Conservation (phyloP, 2,329 filamentous ascomycete species). For the Davidsoniella neocaledoniae region DNA sequence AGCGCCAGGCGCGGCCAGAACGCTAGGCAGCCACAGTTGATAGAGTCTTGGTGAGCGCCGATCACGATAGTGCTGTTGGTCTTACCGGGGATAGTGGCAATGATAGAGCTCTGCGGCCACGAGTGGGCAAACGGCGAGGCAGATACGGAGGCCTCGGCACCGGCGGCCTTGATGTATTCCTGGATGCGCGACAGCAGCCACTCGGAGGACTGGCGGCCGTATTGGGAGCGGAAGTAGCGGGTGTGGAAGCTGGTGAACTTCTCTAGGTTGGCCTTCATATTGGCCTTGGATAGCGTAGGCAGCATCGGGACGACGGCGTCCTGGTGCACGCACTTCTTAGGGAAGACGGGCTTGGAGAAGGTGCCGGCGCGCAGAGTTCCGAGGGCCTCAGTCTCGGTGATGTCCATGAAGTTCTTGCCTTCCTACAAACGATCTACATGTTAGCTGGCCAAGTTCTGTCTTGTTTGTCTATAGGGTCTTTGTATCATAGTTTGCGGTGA, state of each 20-base stretch:
- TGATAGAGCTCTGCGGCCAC: conserved; percentile 83
- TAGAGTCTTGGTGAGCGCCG: conserved; percentile 86
- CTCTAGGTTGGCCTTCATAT: conserved; percentile 64
- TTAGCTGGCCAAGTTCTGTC: background rate
- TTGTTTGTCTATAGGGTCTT: background rate
- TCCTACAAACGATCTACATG: conserved; percentile 31
- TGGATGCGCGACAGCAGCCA: conserved; percentile 71
- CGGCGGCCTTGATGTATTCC: conserved; percentile 51
- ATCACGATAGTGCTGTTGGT: conserved; percentile 72
- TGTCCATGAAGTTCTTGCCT: conserved; percentile 84
- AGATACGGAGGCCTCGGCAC: conserved; percentile 48
- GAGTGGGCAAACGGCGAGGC: conserved; percentile 62
- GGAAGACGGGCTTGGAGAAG: conserved; percentile 37
- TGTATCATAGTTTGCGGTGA: conserved; percentile 2
- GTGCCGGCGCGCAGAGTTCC: conserved; percentile 18
- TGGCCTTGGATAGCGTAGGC: conserved; percentile 51
- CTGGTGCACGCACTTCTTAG: conserved; percentile 46
- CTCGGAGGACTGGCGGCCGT: conserved; percentile 67
- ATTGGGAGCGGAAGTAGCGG: conserved; percentile 63
- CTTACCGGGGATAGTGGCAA: conserved; percentile 78
- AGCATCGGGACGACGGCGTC: conserved; percentile 51
- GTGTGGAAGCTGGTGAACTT: conserved; percentile 67
- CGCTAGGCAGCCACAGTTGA: conserved; percentile 79
- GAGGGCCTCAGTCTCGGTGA: conserved; percentile 57
- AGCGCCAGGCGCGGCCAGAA: conserved; percentile 77